Evolutionary conservation across 441 rosid species (phyloP).

Genomic region (Erodium texanum): DNA sequence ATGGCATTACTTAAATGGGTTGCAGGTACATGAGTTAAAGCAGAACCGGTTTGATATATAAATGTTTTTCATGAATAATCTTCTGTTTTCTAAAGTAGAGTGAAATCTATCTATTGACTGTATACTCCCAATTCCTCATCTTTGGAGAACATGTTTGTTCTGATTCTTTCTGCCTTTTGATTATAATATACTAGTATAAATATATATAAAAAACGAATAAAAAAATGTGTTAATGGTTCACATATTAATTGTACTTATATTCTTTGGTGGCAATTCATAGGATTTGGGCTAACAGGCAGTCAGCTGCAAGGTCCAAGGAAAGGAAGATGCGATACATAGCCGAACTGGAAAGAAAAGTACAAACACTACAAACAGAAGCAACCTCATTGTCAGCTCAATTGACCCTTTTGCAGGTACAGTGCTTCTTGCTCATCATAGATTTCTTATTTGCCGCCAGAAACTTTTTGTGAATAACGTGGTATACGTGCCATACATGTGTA

Average conservation of each 20-base stretch:
- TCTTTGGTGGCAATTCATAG: constrained; percentile 27
- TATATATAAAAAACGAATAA: neutral
- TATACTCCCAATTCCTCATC: neutral
- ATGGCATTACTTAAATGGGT: no score
- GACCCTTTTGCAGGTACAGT: constrained; percentile 69
- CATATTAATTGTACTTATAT: constrained; percentile 5
- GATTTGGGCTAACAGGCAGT: constrained; percentile 99
- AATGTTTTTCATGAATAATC: neutral
- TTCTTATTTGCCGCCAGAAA: neutral
- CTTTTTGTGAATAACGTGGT: neutral
- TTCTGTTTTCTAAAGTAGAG: neutral
- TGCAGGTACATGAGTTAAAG: no score
- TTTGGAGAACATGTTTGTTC: neutral
- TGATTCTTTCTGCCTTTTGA: neutral
- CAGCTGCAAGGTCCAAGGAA: constrained; percentile 98
- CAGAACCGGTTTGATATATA: neutral
- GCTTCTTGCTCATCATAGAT: constrained; percentile 7
- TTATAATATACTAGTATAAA: neutral
- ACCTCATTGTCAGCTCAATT: constrained; percentile 92
- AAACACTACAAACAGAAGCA: constrained; percentile 95
- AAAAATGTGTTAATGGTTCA: neutral
- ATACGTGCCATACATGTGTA: neutral
- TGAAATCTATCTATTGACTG: neutral
- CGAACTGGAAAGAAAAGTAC: constrained; percentile 96
- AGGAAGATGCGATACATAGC: constrained; percentile 95